Base-by-base conservation (phyloP, 345 rosid genomes). In the Rubroshorea leprosula region DNA sequence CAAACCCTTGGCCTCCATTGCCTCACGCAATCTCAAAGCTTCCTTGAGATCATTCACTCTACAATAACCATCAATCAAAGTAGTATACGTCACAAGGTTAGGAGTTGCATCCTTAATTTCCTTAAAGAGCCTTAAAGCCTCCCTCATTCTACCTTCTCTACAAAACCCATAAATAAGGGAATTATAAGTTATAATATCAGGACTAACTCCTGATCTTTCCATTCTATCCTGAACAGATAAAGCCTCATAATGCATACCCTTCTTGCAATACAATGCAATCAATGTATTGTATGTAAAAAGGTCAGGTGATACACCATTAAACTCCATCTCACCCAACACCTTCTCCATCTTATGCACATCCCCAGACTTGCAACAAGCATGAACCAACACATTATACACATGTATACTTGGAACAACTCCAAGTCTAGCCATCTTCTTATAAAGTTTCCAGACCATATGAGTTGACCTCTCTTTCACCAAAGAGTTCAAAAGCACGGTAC, bases 231-330 rank as follows among this genome's bases (percentile, higher is more conserved):
- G 98, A 75, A 84, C 84, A 0, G 73, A 72, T 20, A 89, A 73
- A 59, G 95, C 98, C 76, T 91, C 90, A 56, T 79, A 91, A 66
- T 86, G 98, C 98, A 84, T 91, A 48, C 96, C 78, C 74, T 77
- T 84, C 77, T 70, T 91, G 71, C 88, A 84, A 27, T 91, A 91
- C 65, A 81, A 54, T 0, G 88, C 79, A 63, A 91, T 88, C 74
- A 91, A 65, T 0, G 95, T 88, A 62, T n/a, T n/a, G n/a, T n/a
- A n/a, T n/a, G n/a, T n/a, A n/a, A n/a, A n/a, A n/a, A n/a, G n/a
- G n/a, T n/a, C 96, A 16, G 86, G 88, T 62, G 72, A 73, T 54
- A 86, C 64, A 35, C 75, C 68, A 31, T 74, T 86, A 2, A 57
- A 72, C 66, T 91, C 96, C 96, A 91, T 91, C 75, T 88, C 96